Conservation (phyloP, 495 filamentous ascomycete species). For the Neurospora africana region DNA sequence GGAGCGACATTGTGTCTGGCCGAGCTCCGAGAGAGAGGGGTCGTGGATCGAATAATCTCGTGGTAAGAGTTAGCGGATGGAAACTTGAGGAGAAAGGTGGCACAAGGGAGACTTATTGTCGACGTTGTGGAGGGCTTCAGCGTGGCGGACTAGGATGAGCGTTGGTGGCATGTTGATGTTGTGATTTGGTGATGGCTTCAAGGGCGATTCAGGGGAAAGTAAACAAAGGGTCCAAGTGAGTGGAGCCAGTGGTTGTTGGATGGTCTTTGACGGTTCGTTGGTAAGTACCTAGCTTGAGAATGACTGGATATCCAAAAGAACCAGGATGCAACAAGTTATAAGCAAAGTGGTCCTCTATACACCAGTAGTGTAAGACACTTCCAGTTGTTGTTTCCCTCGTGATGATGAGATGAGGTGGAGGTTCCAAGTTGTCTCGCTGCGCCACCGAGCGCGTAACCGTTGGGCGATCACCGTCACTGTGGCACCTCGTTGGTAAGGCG, state of each 20-base stretch:
- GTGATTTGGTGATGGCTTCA: not conserved
- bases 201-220: not conserved
- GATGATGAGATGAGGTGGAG: not conserved
- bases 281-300: not conserved
- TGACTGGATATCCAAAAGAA: not conserved
- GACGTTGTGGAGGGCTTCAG: conserved; percentile 47
- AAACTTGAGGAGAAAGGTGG: not conserved
- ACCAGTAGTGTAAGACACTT: not conserved
- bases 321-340: not conserved
- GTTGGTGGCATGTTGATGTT: conserved; percentile 40
- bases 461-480: not conserved
- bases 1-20: conserved; percentile 39
- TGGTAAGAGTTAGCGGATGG: conserved; percentile 19
- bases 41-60: conserved; percentile 43
- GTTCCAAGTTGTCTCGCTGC: not conserved
- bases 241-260: not conserved
- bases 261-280: not conserved
- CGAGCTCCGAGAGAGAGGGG: conserved; percentile 44
- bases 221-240: not conserved
- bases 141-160: conserved; percentile 49
- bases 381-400: not conserved
- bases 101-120: conserved; percentile 22
- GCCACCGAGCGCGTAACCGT: not conserved
- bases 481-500: not conserved
- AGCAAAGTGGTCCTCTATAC: not conserved